Evolutionary conservation across 2,329 filamentous ascomycete genomes (phyloP).

Genomic region (Colletotrichum australisinense): DNA sequence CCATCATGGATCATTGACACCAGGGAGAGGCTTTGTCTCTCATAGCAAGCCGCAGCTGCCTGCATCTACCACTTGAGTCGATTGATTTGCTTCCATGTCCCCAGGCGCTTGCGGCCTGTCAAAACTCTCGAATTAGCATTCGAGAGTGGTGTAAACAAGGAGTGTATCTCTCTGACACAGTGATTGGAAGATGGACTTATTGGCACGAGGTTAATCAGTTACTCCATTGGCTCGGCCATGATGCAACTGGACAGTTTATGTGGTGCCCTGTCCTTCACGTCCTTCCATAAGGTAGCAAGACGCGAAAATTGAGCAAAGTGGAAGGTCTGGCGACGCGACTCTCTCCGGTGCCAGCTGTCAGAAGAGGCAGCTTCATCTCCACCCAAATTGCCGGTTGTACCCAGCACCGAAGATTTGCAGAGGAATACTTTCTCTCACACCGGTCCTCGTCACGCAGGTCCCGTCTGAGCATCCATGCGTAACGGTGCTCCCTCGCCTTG

Average conservation of each 20-base stretch:
- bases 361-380: not conserved
- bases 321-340: conserved; percentile 14
- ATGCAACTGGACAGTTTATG: not conserved
- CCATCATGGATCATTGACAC: not conserved
- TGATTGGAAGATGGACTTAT: not conserved
- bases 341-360: conserved; percentile 18
- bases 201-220: not conserved
- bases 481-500: conserved; percentile 29
- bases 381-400: not conserved
- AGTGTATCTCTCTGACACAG: not conserved
- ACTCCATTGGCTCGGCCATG: not conserved
- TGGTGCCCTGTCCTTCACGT: conserved; percentile 11
- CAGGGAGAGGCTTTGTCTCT: not conserved
- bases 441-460: not conserved
- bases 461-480: conserved; percentile 20
- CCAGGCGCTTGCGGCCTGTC: not conserved
- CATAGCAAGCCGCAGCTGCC: not conserved
- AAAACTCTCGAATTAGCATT: not conserved
- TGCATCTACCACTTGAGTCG: not conserved
- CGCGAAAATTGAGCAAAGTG: conserved; percentile 20
- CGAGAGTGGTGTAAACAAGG: not conserved
- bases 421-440: not conserved
- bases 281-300: conserved; percentile 3
- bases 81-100: not conserved
- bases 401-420: not conserved